Evolutionary conservation across 352 stramenopile species (phyloP), one percentile per base, ranked within the genome.

Genomic region (Pythium plurisporium): DNA sequence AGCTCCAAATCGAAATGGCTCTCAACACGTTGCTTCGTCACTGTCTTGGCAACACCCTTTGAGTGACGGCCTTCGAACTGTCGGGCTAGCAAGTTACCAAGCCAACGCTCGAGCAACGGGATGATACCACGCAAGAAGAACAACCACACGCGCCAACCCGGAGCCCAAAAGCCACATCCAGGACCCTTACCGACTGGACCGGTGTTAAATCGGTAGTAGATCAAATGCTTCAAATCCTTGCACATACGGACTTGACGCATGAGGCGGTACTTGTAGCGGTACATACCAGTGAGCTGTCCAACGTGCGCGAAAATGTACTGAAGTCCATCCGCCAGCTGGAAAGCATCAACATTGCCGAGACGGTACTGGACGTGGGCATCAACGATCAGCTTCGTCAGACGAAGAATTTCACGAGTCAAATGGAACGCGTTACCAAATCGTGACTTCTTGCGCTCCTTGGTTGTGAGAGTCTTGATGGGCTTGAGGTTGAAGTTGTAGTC

Each of bases 401-500:
- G 89, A 38, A 99, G 72, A 70, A 99, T 99, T 69, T 99, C 98
- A 62, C 97, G 89, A 10, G 94, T 98, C 51, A 99, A 85, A 67
- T 97, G 89, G 74, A 97, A 97, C 6, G 91, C 91, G 65, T 98
- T 98, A 60, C 94, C 95, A 50, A 98, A 98, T 30, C 95, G 89
- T 55, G 91, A 98, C 68, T 99, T 99, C 71, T 99, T 99, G 29
- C 98, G 82, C 67, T 99, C 98, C 74, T 99, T 99, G 3, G 98
- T 99, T 11, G 98, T 99, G 52, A 99, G 77, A 29, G 97, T 99
- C 83, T 99, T 99, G 74, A 98, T 99, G 5, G 98, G 98, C 74
- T 99, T 99, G n/a, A 99, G 71, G 76, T 99, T 99, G 70, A 99
- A 99, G 70, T 99, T 99, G 88, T 99, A 99, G 73, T 99, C 98